These are phyloP conservation scores for Zopfia rhizophila DNA, from an alignment of 2,329 filamentous ascomycete species.

Conservation along the genomic window DNA sequence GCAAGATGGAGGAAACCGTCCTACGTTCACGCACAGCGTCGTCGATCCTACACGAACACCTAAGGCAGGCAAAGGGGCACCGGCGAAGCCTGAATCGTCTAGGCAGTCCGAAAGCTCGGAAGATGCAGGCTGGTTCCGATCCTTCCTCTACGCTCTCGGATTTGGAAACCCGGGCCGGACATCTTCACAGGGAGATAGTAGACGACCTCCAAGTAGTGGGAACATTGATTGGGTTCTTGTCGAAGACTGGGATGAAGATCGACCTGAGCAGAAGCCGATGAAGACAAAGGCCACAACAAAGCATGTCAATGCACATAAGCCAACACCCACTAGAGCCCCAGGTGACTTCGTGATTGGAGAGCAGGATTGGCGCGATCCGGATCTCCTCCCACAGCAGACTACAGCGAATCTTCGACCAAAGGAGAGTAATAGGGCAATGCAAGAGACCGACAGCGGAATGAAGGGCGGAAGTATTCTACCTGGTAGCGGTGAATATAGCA, in stretches of 20 bases:
- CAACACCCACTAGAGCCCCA: constrained; percentile 37
- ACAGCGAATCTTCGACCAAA: constrained; percentile 32
- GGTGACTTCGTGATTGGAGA: constrained; percentile 84
- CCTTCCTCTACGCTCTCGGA: constrained; percentile 57
- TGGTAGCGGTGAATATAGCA: constrained; percentile 75
- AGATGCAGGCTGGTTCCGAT: constrained; percentile 58
- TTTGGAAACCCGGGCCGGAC: constrained; percentile 40
- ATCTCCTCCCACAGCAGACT: constrained; percentile 65
- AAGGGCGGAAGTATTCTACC: constrained; percentile 76
- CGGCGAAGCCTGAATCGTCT: constrained; percentile 1
- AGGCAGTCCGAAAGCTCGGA: constrained; percentile 32
- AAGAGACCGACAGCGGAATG: constrained; percentile 47
- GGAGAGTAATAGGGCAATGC: constrained; percentile 18
- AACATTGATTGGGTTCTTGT: constrained; percentile 78
- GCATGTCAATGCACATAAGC: constrained; percentile 13
- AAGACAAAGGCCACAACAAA: constrained; percentile 32
- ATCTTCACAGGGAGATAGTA: constrained; percentile 60
- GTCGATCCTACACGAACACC: constrained; percentile 43
- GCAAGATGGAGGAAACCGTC: constrained; percentile 8
- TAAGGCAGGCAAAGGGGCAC: constrained; percentile 1
- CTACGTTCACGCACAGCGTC: constrained; percentile 40
- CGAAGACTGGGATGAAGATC: constrained; percentile 70
- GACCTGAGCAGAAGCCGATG: constrained; percentile 39
- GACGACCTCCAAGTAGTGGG: constrained; percentile 76
- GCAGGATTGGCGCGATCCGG: constrained; percentile 86